Conservation (phyloP, 2,329 filamentous ascomycete genomes). For the Tolypocladium cylindrosporum region DNA sequence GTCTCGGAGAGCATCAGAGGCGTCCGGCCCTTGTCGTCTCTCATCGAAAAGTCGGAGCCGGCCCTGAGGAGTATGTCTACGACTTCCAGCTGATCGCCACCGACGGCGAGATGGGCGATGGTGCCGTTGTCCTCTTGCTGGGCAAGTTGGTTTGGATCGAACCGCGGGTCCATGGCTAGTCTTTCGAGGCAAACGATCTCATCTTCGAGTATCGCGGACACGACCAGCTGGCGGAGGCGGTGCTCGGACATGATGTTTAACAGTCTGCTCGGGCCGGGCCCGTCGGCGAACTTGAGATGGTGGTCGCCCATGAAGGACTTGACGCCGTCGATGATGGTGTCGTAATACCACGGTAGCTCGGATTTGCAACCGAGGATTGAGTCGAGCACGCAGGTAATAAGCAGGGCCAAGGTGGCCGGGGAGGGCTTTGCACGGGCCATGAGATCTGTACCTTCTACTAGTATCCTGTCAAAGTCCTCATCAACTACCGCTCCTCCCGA, state of each 20-base stretch:
- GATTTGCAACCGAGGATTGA: not conserved
- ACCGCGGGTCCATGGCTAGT: conserved; percentile 17
- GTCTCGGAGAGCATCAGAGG: conserved; percentile 24
- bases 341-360: not conserved
- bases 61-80: conserved; percentile 16
- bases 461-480: conserved; percentile 7
- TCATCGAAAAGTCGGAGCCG: conserved; percentile 16
- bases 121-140: conserved; percentile 10
- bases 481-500: conserved; percentile 8
- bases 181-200: conserved; percentile 14
- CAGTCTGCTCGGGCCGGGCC: not conserved
- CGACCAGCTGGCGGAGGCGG: conserved; percentile 11
- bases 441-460: conserved; percentile 6
- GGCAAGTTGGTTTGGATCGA: conserved; percentile 16
- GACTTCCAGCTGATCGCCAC: conserved; percentile 12
- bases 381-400: not conserved
- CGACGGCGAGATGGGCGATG: conserved; percentile 21
- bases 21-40: conserved; percentile 19
- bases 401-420: not conserved
- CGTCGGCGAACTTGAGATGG: conserved; percentile 5
- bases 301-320: conserved; percentile 3
- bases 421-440: conserved; percentile 3
- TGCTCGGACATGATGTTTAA: conserved; percentile 8
- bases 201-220: conserved; percentile 15
- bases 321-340: conserved; percentile 5